Evolutionary conservation across 805 yeast genomes (phyloP), one percentile per base, ranked within the genome.

Genomic region (Metschnikowia lochheadii): DNA sequence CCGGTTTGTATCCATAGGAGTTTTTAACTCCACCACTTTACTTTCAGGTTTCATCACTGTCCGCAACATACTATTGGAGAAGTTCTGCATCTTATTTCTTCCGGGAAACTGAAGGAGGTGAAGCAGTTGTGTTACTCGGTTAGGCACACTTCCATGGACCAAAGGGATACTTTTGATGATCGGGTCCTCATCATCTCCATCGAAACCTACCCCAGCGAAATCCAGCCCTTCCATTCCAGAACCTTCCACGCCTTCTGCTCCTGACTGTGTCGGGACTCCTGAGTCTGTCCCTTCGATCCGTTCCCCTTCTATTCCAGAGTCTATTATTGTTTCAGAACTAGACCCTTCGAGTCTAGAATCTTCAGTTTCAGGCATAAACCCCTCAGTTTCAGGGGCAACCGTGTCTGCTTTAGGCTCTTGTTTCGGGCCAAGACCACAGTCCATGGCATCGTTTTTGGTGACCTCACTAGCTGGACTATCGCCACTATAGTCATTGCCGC

Each of bases 1-100:
- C 40, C 76, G 77, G 5, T 71, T 60, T 0, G 88, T 85, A 48
- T 85, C 85, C 46, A 89, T 68, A 13, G 96, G 96, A 6, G 87
- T 71, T 53, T 85, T 88, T 35, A 91, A 77, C 63, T 89, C 96
- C 53, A 94, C 69, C 11, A 83, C 74, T 2, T 82, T 79, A 1
- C 89, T 75, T 26, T 76, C 70, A 1, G 79, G 79, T 61, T 90
- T 92, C 52, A 86, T 64, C 39, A 85, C 67, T 0, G 83, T 72
- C 15, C 68, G 67, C 52, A 76, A 63, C 34, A 61, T 63, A 1
- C 61, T 60, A 3, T 64, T 67, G 2, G 64, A 59, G 37, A 75
- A 70, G 0, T 78, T 71, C 32, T 78, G 68, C 6, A 57, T 61
- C 41, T 69, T 68, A 8, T 82, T 73, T 42, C 85, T 70, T 5